phyloP scores from a whole-genome alignment of 1,139 yeast species.

The Keqinozyma sinolaborantium region DNA sequence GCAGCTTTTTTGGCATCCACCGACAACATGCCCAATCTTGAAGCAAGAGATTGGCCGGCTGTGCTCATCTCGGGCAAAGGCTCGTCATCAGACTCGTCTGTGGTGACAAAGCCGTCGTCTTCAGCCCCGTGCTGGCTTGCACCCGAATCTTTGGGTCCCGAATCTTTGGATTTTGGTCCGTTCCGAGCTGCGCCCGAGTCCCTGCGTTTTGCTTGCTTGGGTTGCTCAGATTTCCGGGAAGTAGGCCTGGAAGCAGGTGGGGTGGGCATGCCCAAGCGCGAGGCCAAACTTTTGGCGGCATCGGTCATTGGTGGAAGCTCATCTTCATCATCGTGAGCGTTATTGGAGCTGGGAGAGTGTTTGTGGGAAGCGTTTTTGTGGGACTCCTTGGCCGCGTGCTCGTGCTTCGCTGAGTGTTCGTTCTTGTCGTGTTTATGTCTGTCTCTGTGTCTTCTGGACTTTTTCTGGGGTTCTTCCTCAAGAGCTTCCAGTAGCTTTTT shows the following conservation, averaged over 20 bases:
- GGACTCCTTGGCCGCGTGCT: neutral
- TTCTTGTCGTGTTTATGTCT: conserved; percentile 2
- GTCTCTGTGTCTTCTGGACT: conserved; percentile 1
- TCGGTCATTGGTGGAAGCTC: conserved; percentile 21
- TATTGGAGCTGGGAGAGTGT: too few species aligned
- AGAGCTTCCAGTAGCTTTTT: conserved; percentile 2
- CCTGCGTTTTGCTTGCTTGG: conserved; percentile 1
- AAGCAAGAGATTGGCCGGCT: conserved; percentile 17
- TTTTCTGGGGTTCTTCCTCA: conserved; percentile 4
- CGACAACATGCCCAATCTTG: conserved; percentile 14
- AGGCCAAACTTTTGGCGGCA: conserved; percentile 25
- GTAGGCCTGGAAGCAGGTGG: neutral
- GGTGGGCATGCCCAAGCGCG: conserved; percentile 16
- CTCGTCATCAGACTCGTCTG: conserved; percentile 2
- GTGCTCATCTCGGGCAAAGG: conserved; percentile 5
- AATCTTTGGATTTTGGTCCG: too few species aligned
- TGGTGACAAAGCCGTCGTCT: conserved; percentile 2
- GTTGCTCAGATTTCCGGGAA: neutral
- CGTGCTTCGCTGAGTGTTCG: conserved; percentile 1
- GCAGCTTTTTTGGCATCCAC: neutral
- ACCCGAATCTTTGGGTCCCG: too few species aligned
- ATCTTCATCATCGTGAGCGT: conserved; percentile 5
- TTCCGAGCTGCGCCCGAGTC: conserved; percentile 1
- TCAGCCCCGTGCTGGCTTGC: neutral
- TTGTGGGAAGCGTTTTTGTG: conserved; percentile 1